Evolutionary conservation across 2,329 filamentous ascomycete genomes (phyloP), one percentile per base, ranked within the genome.

Genomic region (Talaromyces marneffei): DNA sequence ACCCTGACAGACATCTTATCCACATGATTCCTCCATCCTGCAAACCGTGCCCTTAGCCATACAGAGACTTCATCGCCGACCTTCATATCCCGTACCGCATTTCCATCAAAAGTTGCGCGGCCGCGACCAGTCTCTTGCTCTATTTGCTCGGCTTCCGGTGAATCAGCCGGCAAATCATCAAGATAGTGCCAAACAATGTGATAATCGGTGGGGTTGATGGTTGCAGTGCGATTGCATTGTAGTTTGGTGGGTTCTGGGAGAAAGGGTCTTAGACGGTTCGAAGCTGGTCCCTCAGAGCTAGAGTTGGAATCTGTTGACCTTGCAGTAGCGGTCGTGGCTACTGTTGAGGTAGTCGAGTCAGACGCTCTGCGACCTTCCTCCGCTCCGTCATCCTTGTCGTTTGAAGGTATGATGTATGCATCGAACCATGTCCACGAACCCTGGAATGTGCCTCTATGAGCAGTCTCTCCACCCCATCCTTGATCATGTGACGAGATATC

Each of bases 371-470:
- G 18, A 31, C 4, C 14, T 20, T 48, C 50, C 10, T 55, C 29
- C 29, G 12, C 20, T 23, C 8, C 33, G 16, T 29, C 35, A 5
- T 54, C 10, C 37, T 48, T 44, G 18, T 55, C 18, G 27, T 25
- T 60, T 10, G 59, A 40, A 44, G 59, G 70, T 18, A 74, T 67
- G 5, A 74, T 62, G 57, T 75, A 72, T 1, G 66, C 66, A 50
- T 77, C 73, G 60, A 77, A 77, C 75, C 75, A 77, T 20, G 74
- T 74, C 61, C 63, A 75, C 12, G 74, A 75, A 23, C 65, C 66
- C 5, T 67, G 46, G 60, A 74, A 76, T n/a, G 68, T 63, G 18
- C 64, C 61, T 27, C 50, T 61, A 6, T 63, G 9, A 29, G 25
- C 48, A 16, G 16, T 18, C 1, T 67, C 66, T 3, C 68, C 63